These are phyloP conservation scores for Yarrowia phangngaensis DNA, from an alignment of 805 yeast genomes.

Conservation along the genomic window DNA sequence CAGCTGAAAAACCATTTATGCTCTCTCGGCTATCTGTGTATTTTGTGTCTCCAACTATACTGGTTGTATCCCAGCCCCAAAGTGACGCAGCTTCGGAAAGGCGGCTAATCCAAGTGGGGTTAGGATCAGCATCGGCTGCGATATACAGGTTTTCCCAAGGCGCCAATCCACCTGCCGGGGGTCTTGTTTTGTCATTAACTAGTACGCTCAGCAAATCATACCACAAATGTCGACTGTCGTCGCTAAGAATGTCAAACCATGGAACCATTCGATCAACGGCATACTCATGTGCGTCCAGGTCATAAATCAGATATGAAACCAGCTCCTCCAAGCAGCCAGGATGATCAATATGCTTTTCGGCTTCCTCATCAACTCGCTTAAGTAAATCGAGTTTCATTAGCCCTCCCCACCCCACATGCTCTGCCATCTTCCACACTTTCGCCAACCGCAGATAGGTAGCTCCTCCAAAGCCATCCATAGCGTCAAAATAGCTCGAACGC, in stretches of 20 bases:
- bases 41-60: constrained; percentile 13
- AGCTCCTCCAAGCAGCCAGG: constrained; percentile 5
- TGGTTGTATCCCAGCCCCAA: constrained; percentile 19
- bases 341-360: neutral
- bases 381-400: constrained; percentile 1
- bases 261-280: constrained; percentile 17
- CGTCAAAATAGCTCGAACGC: neutral
- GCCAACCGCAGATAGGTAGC: constrained; percentile 7
- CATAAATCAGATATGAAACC: constrained; percentile 5
- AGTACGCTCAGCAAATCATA: constrained; percentile 6
- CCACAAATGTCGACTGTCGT: constrained; percentile 1
- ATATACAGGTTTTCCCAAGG: constrained; percentile 7
- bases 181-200: constrained; percentile 1
- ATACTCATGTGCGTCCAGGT: constrained; percentile 6
- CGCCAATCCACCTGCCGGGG: constrained; percentile 3
- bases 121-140: constrained; percentile 7
- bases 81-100: constrained; percentile 9
- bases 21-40: constrained; percentile 12
- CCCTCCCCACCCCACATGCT: constrained; percentile 21
- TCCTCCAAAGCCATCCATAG: constrained; percentile 14
- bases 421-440: constrained; percentile 24
- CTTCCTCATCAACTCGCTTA: constrained; percentile 11
- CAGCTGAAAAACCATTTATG: constrained; percentile 1
- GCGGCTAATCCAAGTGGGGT: constrained; percentile 2
- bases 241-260: constrained; percentile 2